Conservation (phyloP, 805 yeast species). For the Barnettozyma siamensis region DNA sequence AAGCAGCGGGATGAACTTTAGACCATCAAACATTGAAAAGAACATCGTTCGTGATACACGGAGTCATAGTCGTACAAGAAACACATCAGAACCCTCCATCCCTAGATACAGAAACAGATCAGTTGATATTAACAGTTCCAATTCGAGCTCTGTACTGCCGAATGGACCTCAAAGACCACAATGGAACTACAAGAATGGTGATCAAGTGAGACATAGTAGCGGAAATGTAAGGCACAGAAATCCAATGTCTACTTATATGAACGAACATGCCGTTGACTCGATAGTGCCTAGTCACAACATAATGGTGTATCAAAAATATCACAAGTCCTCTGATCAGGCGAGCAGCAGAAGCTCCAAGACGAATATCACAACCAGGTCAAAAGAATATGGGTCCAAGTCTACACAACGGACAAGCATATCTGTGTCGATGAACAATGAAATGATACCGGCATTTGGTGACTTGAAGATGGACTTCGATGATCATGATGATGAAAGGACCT, state of each 20-base stretch:
- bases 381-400: background rate
- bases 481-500: background rate
- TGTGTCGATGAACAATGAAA: constrained; percentile 18
- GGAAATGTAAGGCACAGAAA: constrained; percentile 12
- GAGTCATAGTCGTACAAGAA: background rate
- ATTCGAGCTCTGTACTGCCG: background rate
- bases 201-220: background rate
- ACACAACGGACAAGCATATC: constrained; percentile 2
- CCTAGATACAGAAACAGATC: background rate
- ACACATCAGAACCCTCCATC: background rate
- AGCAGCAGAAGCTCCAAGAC: background rate
- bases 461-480: constrained; percentile 20
- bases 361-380: background rate
- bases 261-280: constrained; percentile 15
- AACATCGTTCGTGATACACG: background rate
- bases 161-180: background rate
- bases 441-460: constrained; percentile 22
- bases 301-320: constrained; percentile 17
- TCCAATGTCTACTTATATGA: constrained; percentile 19
- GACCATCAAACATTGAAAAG: constrained; percentile 5
- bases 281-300: constrained; percentile 15
- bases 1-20: background rate
- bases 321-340: background rate
- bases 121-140: background rate
- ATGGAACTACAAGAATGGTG: background rate